Conservation (phyloP, 768 basidiomycete genomes). For the Kwoniella bestiolae region DNA sequence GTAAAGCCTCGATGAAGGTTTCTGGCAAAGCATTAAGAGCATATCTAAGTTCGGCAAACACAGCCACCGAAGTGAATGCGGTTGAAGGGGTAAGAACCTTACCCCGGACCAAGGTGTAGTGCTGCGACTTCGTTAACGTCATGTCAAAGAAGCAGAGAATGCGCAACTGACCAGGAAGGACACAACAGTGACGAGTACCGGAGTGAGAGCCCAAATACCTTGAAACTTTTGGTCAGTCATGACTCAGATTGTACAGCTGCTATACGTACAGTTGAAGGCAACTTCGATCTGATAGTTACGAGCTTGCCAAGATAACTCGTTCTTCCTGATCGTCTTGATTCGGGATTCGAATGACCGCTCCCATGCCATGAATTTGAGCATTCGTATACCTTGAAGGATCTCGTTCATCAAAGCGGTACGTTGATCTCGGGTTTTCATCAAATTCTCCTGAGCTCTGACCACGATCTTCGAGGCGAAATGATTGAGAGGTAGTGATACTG, state of each 20-base stretch:
- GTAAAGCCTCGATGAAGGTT: constrained; percentile 85
- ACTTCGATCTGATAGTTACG: constrained; percentile 87
- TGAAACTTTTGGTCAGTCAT: not conserved
- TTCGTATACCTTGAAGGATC: constrained; percentile 81
- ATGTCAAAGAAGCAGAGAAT: not conserved
- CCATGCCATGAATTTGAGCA: constrained; percentile 97
- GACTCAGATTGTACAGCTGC: not conserved
- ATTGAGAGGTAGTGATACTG: constrained; percentile 70
- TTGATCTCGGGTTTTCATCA: constrained; percentile 92
- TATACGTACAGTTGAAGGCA: constrained; percentile 36
- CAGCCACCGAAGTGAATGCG: constrained; percentile 73
- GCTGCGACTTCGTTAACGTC: constrained; percentile 38
- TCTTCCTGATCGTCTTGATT: constrained; percentile 73
- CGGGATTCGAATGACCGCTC: constrained; percentile 84
- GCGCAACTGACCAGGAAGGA: constrained; percentile 61
- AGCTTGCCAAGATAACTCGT: constrained; percentile 81
- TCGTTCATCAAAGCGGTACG: constrained; percentile 92
- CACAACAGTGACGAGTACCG: constrained; percentile 63
- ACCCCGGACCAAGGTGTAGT: constrained; percentile 72
- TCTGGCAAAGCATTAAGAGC: constrained; percentile 84
- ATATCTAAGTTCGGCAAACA: constrained; percentile 86
- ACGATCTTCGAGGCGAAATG: constrained; percentile 82
- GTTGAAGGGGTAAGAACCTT: constrained; percentile 77
- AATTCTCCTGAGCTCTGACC: constrained; percentile 74
- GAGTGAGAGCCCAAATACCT: constrained; percentile 64